These are phyloP conservation scores for Pseudozyma sp. DNA, from an alignment of 1,284 basidiomycete genomes.

Conservation along the genomic window DNA sequence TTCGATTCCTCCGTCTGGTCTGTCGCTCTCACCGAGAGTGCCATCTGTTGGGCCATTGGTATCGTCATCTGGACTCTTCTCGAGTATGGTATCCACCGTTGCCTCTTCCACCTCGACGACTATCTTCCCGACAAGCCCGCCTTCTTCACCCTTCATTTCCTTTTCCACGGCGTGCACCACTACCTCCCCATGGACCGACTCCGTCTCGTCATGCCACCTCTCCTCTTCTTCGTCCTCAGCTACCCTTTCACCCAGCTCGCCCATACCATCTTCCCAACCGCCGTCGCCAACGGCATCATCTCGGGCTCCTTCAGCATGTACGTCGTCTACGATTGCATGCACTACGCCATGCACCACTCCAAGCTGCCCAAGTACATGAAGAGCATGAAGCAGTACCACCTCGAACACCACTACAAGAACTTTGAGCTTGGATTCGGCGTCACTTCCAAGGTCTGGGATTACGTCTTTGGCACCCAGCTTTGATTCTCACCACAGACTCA, in stretches of 20 bases:
- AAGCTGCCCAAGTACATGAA: slow-evolving; percentile 83
- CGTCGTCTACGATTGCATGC: slow-evolving; percentile 72
- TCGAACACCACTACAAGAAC: slow-evolving; percentile 91
- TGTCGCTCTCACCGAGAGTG: slow-evolving; percentile 68
- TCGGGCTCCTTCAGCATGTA: slow-evolving; percentile 90
- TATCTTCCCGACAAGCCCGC: slow-evolving; percentile 83
- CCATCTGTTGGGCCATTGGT: slow-evolving; percentile 79
- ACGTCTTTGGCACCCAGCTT: slow-evolving; percentile 82
- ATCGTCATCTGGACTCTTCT: slow-evolving; percentile 93
- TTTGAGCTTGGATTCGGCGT: slow-evolving; percentile 99
- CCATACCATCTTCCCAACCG: slow-evolving; percentile 81
- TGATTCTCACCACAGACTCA: slow-evolving; percentile 4
- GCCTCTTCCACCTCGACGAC: slow-evolving; percentile 97
- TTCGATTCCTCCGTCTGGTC: slow-evolving; percentile 38
- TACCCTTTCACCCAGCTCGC: slow-evolving; percentile 90
- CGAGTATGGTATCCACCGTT: slow-evolving; percentile 95
- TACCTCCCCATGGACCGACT: slow-evolving; percentile 91
- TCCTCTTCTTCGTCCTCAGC: slow-evolving; percentile 82
- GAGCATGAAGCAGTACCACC: slow-evolving; percentile 96
- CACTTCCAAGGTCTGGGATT: slow-evolving; percentile 93
- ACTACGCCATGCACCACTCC: slow-evolving; percentile 69
- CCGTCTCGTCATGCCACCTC: slow-evolving; percentile 95
- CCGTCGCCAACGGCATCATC: slow-evolving; percentile 92
- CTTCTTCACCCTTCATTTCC: slow-evolving; percentile 89
- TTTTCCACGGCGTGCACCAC: slow-evolving; percentile 96